phyloP scores from a whole-genome alignment of 495 filamentous ascomycete species.

The Penicillium tannophilum region DNA sequence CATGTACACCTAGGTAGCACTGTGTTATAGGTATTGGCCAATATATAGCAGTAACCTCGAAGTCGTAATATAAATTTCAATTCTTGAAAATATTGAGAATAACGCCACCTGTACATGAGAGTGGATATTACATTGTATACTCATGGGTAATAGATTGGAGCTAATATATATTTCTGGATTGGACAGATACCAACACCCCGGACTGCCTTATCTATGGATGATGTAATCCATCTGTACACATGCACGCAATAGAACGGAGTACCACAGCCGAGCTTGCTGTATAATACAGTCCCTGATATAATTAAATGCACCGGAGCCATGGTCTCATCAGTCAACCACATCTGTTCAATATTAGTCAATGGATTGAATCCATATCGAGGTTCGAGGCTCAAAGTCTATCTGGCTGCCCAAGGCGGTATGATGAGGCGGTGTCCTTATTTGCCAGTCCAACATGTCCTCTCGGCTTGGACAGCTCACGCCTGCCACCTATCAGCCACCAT shows the following conservation, averaged over 20 bases:
- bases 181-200: background rate
- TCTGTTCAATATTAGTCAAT: background rate
- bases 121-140: background rate
- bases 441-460: slow-evolving; percentile 20
- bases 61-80: no score
- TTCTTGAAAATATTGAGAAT: no score
- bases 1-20: no score
- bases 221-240: background rate
- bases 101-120: no score
- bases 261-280: background rate
- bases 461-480: slow-evolving; percentile 13
- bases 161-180: background rate
- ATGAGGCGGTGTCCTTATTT: slow-evolving; percentile 19
- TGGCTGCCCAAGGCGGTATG: slow-evolving; percentile 8
- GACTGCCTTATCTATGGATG: background rate
- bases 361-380: background rate
- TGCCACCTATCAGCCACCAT: slow-evolving; percentile 32
- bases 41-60: no score
- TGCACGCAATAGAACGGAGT: background rate
- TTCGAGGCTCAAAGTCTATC: background rate
- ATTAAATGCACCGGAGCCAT: no score
- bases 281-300: background rate
- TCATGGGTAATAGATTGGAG: background rate
- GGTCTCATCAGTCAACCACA: no score
- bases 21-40: no score